These are phyloP conservation scores for Magnolia officinalis DNA, from an alignment of 164 flowering plant genomes.

Conservation along the genomic window DNA sequence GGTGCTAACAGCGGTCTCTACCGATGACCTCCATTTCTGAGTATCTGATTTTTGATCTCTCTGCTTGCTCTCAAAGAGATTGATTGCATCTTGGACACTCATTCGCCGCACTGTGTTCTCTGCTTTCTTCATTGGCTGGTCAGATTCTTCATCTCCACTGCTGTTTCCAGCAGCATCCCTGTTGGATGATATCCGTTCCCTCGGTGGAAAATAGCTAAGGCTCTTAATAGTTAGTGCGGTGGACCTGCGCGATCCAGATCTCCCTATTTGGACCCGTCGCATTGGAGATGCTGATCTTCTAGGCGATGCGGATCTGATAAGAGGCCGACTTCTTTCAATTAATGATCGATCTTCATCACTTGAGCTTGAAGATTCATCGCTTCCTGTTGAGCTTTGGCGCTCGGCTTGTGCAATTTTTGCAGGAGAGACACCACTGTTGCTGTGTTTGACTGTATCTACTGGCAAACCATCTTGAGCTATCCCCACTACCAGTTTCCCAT, in stretches of 20 bases:
- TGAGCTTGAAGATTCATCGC: constrained; percentile 63
- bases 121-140: constrained; percentile 33
- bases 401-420: constrained; percentile 70
- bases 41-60: constrained; percentile 45
- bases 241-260: constrained; percentile 69
- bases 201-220: constrained; percentile 52
- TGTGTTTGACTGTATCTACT: constrained; percentile 28
- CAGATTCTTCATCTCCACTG: constrained; percentile 58
- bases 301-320: constrained; percentile 64
- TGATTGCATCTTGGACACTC: constrained; percentile 87
- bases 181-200: constrained; percentile 43
- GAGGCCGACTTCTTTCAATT: constrained; percentile 69
- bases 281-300: constrained; percentile 92
- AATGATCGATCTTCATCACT: constrained; percentile 47
- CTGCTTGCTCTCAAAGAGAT: constrained; percentile 84
- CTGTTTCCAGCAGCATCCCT: constrained; percentile 40
- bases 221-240: constrained; percentile 72
- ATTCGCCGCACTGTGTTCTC: constrained; percentile 56
- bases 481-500: constrained; percentile 15
- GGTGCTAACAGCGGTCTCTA: constrained; percentile 28
- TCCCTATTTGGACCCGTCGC: constrained; percentile 83
- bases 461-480: constrained; percentile 21
- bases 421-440: constrained; percentile 62
- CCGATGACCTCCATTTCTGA: constrained; percentile 39
- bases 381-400: constrained; percentile 56